Conservation (phyloP, 768 basidiomycete species). For the Lactarius pseudohatsudake region DNA sequence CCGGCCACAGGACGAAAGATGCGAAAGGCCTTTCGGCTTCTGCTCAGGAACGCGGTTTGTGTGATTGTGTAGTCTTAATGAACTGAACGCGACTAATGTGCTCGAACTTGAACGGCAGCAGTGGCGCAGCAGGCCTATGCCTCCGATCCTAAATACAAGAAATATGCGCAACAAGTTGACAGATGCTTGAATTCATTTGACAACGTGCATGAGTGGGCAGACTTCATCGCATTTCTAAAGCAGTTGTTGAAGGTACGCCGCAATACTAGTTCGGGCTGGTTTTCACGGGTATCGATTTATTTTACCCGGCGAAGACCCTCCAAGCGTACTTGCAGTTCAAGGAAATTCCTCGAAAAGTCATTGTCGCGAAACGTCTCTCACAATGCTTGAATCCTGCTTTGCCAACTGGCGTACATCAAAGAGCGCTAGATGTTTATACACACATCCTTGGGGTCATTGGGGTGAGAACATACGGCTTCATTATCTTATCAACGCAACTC, state of each 20-base stretch:
- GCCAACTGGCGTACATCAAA: slow-evolving; percentile 94
- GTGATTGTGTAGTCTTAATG: not conserved
- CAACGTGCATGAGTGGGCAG: slow-evolving; percentile 98
- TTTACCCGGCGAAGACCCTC: slow-evolving; percentile 59
- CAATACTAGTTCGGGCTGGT: slow-evolving; percentile 12
- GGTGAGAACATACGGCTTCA: slow-evolving; percentile 48
- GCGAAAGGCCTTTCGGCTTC: slow-evolving; percentile 33
- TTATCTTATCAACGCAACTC: not conserved
- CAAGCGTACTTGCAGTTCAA: slow-evolving; percentile 93
- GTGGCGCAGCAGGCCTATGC: slow-evolving; percentile 56
- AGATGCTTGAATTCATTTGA: slow-evolving; percentile 91
- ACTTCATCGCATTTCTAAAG: slow-evolving; percentile 96
- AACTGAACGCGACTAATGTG: slow-evolving; percentile 7
- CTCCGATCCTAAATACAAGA: slow-evolving; percentile 91
- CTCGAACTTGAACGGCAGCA: slow-evolving; percentile 36
- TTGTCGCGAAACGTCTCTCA: slow-evolving; percentile 90
- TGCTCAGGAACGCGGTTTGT: slow-evolving; percentile 53
- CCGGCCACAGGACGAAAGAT: slow-evolving; percentile 19
- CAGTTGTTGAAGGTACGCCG: slow-evolving; percentile 78
- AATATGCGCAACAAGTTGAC: slow-evolving; percentile 90
- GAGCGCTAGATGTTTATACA: slow-evolving; percentile 91
- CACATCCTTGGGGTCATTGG: slow-evolving; percentile 91
- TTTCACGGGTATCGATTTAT: slow-evolving; percentile 1
- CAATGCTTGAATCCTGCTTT: slow-evolving; percentile 98
- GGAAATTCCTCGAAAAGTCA: slow-evolving; percentile 92